These are phyloP conservation scores for Nephromyces sp. DNA, from an alignment of 169 alveolate genomes.

Conservation along the genomic window DNA sequence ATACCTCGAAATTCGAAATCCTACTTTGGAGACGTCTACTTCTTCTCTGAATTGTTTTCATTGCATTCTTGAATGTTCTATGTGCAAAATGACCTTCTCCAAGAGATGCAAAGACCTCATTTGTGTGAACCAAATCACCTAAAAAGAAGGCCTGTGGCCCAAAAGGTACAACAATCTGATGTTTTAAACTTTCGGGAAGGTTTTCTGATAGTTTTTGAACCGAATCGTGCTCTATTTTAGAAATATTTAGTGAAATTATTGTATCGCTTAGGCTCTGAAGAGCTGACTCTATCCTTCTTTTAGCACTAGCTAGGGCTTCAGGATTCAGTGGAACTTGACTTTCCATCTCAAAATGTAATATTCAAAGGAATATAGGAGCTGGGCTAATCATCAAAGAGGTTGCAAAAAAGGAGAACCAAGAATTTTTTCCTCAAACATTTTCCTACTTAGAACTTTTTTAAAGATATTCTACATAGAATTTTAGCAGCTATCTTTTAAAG, in stretches of 20 bases:
- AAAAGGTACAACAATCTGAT: neutral
- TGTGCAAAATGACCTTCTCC: neutral
- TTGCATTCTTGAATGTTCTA: neutral
- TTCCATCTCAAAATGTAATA: too few relatives aligned
- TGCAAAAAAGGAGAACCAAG: too few relatives aligned
- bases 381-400: too few relatives aligned
- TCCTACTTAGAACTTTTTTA: too few relatives aligned
- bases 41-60: neutral
- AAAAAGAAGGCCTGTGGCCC: constrained; percentile 1
- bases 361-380: too few relatives aligned
- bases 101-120: neutral
- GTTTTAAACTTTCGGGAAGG: neutral
- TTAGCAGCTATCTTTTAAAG: too few relatives aligned
- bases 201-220: neutral
- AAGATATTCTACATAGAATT: too few relatives aligned
- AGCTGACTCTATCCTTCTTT: neutral
- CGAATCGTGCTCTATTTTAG: neutral
- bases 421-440: too few relatives aligned
- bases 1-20: neutral
- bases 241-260: neutral
- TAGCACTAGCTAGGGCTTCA: neutral
- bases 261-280: neutral
- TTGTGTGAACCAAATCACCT: constrained; percentile 1
- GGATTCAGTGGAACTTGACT: too few relatives aligned
- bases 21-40: neutral